Percentiles rank a stretch among this genome's conserved stretches.
Conservation (phyloP, 768 basidiomycete genomes). For the Lanmaoa pseudosensibilis region DNA sequence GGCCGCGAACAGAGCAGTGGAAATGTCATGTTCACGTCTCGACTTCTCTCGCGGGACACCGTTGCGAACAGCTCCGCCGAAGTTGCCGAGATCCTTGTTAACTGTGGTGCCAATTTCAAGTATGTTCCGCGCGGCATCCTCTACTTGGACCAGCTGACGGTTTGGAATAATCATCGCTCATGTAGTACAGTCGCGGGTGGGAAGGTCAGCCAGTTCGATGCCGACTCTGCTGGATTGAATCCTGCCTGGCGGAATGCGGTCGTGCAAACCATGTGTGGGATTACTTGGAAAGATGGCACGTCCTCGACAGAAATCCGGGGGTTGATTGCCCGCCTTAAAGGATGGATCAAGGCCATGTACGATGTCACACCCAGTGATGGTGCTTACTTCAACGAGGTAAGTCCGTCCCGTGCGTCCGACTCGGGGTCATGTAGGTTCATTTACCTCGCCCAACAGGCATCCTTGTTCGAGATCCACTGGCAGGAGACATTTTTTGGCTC, state of each 20-base stretch:
- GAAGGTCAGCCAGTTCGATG: slow-evolving; percentile 37
- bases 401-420: slow-evolving; percentile 11
- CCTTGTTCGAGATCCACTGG: slow-evolving; percentile 41
- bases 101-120: slow-evolving; percentile 6
- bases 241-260: slow-evolving; percentile 49
- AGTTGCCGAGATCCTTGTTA: slow-evolving; percentile 5
- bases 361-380: slow-evolving; percentile 36
- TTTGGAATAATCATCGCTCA: background rate
- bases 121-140: background rate
- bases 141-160: background rate
- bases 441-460: slow-evolving; percentile 34
- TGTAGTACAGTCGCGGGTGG: slow-evolving; percentile 45
- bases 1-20: background rate
- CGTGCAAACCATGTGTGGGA: slow-evolving; percentile 26
- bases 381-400: slow-evolving; percentile 53
- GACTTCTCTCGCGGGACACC: slow-evolving; percentile 12
- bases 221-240: slow-evolving; percentile 43
- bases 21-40: slow-evolving; percentile 3
- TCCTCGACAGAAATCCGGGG: slow-evolving; percentile 15
- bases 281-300: slow-evolving; percentile 26
- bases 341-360: slow-evolving; percentile 27
- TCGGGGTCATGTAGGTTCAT: no score
- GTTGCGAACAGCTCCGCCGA: slow-evolving; percentile 5
- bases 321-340: slow-evolving; percentile 11
- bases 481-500: slow-evolving; percentile 46